phyloP scores from a whole-genome alignment of 306 rosid genomes.

The Corylus americana region DNA sequence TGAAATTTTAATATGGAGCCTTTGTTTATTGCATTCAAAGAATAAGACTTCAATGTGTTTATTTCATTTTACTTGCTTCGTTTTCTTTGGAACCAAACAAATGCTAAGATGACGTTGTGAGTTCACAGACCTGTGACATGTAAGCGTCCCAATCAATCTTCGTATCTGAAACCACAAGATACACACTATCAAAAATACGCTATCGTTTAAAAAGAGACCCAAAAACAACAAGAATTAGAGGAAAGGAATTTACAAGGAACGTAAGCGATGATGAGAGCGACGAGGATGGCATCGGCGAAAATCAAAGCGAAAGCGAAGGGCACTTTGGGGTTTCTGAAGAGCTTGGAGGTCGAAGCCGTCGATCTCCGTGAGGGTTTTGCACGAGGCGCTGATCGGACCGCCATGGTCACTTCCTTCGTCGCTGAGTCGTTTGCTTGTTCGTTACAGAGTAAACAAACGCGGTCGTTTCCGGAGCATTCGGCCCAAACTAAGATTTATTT shows the following conservation, averaged over 20 bases:
- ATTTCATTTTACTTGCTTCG: not conserved
- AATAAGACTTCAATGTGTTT: not conserved
- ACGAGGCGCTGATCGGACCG: constrained; percentile 44
- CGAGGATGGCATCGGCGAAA: constrained; percentile 58
- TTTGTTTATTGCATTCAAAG: not conserved
- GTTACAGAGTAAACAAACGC: not conserved
- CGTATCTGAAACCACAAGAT: constrained; percentile 60
- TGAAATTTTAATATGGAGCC: not conserved
- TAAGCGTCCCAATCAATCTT: constrained; percentile 99
- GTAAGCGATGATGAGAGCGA: constrained; percentile 63
- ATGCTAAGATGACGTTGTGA: not conserved
- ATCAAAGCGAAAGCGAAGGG: constrained; percentile 54
- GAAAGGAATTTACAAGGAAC: constrained; percentile 64
- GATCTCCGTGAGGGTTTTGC: constrained; percentile 35
- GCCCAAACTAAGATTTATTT: too few species aligned
- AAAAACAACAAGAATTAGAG: not conserved
- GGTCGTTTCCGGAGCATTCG: not conserved
- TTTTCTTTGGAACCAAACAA: not conserved
- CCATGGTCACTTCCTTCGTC: constrained; percentile 49
- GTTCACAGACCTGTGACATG: constrained; percentile 72
- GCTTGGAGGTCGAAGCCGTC: not conserved
- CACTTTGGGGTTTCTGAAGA: constrained; percentile 37
- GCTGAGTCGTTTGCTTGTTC: constrained; percentile 34
- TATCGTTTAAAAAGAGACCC: not conserved
- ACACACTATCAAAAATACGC: constrained; percentile 11